These are phyloP conservation scores for Aegilops sharonensis DNA, from an alignment of 176 grass and related monocot genomes.

Conservation along the genomic window DNA sequence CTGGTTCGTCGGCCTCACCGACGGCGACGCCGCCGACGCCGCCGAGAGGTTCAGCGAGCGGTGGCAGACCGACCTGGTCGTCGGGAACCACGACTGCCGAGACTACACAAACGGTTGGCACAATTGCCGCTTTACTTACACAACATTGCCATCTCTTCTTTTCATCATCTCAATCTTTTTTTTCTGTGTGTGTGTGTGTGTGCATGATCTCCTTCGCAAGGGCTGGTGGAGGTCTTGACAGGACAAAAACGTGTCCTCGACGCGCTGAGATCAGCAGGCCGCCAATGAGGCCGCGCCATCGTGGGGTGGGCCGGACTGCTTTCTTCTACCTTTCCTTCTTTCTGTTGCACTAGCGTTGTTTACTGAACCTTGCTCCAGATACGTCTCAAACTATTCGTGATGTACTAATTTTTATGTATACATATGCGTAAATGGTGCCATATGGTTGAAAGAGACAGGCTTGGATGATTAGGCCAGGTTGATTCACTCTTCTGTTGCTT, in stretches of 20 bases:
- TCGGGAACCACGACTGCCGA: slow-evolving; percentile 77
- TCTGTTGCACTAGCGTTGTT: slow-evolving; percentile 18
- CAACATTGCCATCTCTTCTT: background rate
- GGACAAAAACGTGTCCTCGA: slow-evolving; percentile 65
- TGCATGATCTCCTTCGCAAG: slow-evolving; percentile 25
- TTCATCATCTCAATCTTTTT: background rate
- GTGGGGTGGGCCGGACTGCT: background rate
- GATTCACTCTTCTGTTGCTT: background rate
- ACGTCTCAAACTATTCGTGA: slow-evolving; percentile 6
- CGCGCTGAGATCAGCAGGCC: slow-evolving; percentile 23
- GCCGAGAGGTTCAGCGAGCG: slow-evolving; percentile 67
- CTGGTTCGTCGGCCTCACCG: slow-evolving; percentile 68
- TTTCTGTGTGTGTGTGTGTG: background rate
- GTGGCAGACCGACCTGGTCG: slow-evolving; percentile 66
- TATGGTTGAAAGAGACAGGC: background rate
- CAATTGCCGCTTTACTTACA: background rate
- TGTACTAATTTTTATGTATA: background rate
- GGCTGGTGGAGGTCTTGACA: slow-evolving; percentile 70
- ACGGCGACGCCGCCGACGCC: slow-evolving; percentile 31
- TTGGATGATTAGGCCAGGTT: background rate
- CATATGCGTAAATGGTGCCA: background rate
- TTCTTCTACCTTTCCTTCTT: background rate
- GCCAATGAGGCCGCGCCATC: slow-evolving; percentile 25
- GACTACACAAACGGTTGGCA: slow-evolving; percentile 71
- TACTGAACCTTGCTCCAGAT: slow-evolving; percentile 27